Percentiles rank a stretch among this genome's conserved stretches.
Conservation (phyloP, 2,329 filamentous ascomycete species). For the Aspergillus sp. region DNA sequence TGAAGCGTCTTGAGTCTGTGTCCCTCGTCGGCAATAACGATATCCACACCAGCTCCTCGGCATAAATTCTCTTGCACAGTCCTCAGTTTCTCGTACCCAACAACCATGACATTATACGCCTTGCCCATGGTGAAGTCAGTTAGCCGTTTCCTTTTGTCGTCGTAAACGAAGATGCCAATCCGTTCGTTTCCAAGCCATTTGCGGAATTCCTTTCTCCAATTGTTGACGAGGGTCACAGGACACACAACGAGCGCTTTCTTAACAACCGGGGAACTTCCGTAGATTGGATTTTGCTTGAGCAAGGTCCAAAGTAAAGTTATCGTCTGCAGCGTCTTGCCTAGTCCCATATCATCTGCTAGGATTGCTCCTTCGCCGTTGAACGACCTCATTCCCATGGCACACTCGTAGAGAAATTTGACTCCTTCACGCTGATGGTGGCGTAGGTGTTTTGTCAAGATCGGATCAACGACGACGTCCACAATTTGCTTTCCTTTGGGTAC, state of each 20-base stretch:
- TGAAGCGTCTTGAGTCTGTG: constrained; percentile 59
- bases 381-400: constrained; percentile 61
- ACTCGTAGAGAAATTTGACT: constrained; percentile 63
- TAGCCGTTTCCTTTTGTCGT: constrained; percentile 50
- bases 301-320: constrained; percentile 64
- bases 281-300: constrained; percentile 60
- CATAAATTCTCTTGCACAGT: constrained; percentile 56
- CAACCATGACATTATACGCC: constrained; percentile 61
- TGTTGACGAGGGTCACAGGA: constrained; percentile 61
- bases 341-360: constrained; percentile 65
- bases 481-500: constrained; percentile 54
- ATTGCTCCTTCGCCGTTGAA: constrained; percentile 61
- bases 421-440: constrained; percentile 61
- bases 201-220: constrained; percentile 63
- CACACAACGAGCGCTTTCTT: constrained; percentile 65
- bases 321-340: constrained; percentile 65
- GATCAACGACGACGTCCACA: constrained; percentile 65
- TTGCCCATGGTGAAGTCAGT: constrained; percentile 61
- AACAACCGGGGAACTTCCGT: constrained; percentile 50
- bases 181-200: constrained; percentile 66
- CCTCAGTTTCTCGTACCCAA: constrained; percentile 62
- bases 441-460: constrained; percentile 52
- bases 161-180: constrained; percentile 58
- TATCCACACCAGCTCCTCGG: constrained; percentile 55
- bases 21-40: constrained; percentile 61